Base-by-base conservation (phyloP, 305 asterid genomes). In the Fraxinus paxiana region DNA sequence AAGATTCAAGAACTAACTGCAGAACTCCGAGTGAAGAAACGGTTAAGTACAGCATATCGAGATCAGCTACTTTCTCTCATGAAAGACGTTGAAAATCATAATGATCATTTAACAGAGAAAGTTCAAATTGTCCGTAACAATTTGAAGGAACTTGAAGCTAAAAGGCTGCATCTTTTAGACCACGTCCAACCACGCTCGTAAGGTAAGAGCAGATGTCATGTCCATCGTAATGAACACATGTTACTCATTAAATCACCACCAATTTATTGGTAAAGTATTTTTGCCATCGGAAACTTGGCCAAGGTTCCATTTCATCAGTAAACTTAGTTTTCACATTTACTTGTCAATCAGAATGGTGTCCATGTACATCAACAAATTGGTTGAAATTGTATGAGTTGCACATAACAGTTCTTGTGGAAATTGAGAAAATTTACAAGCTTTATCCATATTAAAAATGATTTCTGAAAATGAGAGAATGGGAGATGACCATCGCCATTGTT, bases 1-100 rank as follows among this genome's bases (percentile, higher is more conserved):
- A 89, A 79, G 87, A 93, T 91, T 83, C 95, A 89, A 84, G 95
- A 91, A 85, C 84, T 91, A 81, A 89, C 92, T 51, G 93, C 96
- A 20, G 92, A 91, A 80, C 90, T 93, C 72, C 91, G 94, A 80
- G 82, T 87, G 73, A 89, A 91, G 92, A 91, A 88, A 82, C 90
- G 91, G 30, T 80, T 90, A 75, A 90, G 88, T 90, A 90, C 91
- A 71, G 92, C 92, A 69, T 93, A 91, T 78, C 86, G 87, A 48
- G 95, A 93, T 63, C 96, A 89, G 76, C 91, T 93, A 61, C 92
- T 89, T 86, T 30, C 83, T 82, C 89, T 93, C 79, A 78, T 90
- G 88, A 88, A 86, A 82, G 97, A 93, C 31, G 95, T 93, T 77
- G 96, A 93, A 80, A 87, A 41, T 83, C 93, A 93, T 81, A 89